These are phyloP conservation scores for Aspergillus sp. DNA, from an alignment of 2,329 filamentous ascomycete species.

Conservation along the genomic window DNA sequence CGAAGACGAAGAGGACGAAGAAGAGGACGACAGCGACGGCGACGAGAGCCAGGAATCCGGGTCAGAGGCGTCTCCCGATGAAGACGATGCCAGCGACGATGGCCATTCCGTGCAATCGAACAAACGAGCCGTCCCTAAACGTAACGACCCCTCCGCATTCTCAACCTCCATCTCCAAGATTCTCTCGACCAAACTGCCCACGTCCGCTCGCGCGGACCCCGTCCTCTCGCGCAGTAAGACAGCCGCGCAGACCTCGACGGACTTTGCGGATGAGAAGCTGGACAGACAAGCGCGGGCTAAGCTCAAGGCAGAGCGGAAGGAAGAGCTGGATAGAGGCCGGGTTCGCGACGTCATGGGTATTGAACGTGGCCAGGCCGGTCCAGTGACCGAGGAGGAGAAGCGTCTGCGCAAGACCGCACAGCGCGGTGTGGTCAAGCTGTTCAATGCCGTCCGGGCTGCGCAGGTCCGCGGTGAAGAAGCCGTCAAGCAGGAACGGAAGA, in stretches of 20 bases:
- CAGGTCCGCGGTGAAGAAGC: slow-evolving; percentile 82
- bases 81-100: slow-evolving; percentile 33
- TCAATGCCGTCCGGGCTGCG: slow-evolving; percentile 87
- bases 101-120: slow-evolving; percentile 32
- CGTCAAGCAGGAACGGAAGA: slow-evolving; percentile 55
- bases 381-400: slow-evolving; percentile 63
- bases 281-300: slow-evolving; percentile 74
- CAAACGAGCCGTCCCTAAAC: slow-evolving; percentile 49
- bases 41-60: slow-evolving; percentile 24
- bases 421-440: slow-evolving; percentile 88
- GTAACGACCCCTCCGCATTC: slow-evolving; percentile 86
- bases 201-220: slow-evolving; percentile 73
- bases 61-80: slow-evolving; percentile 20
- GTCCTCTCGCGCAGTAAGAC: slow-evolving; percentile 77
- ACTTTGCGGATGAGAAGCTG: slow-evolving; percentile 65
- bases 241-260: slow-evolving; percentile 63
- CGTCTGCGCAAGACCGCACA: slow-evolving; percentile 79
- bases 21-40: slow-evolving; percentile 16
- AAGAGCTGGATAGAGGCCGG: slow-evolving; percentile 74
- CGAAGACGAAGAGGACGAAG: slow-evolving; percentile 7
- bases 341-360: slow-evolving; percentile 76
- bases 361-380: slow-evolving; percentile 45
- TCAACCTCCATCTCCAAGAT: slow-evolving; percentile 91
- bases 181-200: slow-evolving; percentile 77
- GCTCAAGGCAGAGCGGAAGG: slow-evolving; percentile 69